Evolutionary conservation across 345 rosid genomes (phyloP), one percentile per base, ranked within the genome.

Genomic region (Hirschfeldia incana): DNA sequence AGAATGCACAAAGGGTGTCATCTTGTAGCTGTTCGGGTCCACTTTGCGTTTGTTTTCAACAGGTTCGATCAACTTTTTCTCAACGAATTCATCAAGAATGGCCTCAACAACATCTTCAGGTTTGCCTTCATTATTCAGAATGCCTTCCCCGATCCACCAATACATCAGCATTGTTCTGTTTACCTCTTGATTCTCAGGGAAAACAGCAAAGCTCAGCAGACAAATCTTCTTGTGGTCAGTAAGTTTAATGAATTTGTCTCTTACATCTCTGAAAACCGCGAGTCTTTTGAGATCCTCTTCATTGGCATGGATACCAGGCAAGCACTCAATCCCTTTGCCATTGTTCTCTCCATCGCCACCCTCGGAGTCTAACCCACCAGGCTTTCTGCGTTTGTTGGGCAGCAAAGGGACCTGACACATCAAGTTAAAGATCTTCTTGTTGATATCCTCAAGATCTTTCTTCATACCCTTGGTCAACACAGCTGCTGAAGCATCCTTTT

Each of bases 1-100:
- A 28, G 85, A 72, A 70, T 87, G 88, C 32, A 82, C 81, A 61
- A 75, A 33, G 6, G 87, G 87, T 17, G n/a, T 9, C 63, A 59
- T 59, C 63, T 59, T 59, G 13, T 59, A 59, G 63, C 32, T 26
- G 4, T 9, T 26, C 6, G 63, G 63, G 7, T 59, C n/a, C 63
- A 4, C n/a, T 59, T 59, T 59, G 32, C 63, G 63, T 26, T 10
- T 59, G 30, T 59, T 26, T 9, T 26, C 63, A 59, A 59, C 63
- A 59, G 63, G 32, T 0, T 59, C 63, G 10, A 59, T 59, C 63
- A 58, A 21, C 30, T 7, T 58, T 8, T 21, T 0, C 62, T 58
- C 2, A 9, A 21, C 5, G 13, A 58, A 58, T 5, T 21, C 62
- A 1, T 21, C 5, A 8, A 58, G 62, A 58, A 58, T 58, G 0